These are phyloP conservation scores for Orbilia oligospora DNA, from an alignment of 2,329 filamentous ascomycete genomes.

Conservation along the genomic window DNA sequence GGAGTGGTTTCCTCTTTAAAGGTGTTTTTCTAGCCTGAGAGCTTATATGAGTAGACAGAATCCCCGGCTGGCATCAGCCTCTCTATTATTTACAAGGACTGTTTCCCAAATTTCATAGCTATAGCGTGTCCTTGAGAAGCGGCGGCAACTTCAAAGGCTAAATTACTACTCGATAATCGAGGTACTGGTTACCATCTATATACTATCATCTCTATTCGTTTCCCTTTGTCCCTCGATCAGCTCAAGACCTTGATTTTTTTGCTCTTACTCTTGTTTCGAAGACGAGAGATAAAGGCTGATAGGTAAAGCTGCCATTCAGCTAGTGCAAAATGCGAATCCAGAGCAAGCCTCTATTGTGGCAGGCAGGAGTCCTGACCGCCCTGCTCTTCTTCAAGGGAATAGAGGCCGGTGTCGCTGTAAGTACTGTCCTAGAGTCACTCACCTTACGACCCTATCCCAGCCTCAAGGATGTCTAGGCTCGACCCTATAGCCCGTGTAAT, in stretches of 20 bases:
- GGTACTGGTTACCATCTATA: neutral
- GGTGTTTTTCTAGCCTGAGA: neutral
- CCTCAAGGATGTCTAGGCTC: too few species aligned
- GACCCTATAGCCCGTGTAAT: too few species aligned
- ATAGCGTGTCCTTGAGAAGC: neutral
- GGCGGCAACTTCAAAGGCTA: neutral
- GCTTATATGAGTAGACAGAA: neutral
- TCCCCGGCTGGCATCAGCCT: neutral
- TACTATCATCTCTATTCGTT: neutral
- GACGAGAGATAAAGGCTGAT: neutral
- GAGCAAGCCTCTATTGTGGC: neutral
- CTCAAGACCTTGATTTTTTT: neutral
- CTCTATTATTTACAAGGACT: neutral
- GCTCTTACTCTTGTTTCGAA: neutral
- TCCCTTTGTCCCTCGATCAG: too few species aligned
- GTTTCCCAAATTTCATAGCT: neutral
- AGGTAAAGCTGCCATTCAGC: neutral
- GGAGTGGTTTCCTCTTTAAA: too few species aligned
- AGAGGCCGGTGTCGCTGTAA: constrained; percentile 26
- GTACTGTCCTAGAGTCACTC: neutral
- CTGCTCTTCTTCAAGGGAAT: constrained; percentile 1
- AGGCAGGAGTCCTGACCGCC: neutral
- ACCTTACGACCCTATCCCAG: too few species aligned
- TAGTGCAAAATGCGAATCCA: neutral
- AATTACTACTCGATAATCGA: neutral